Percentiles rank a stretch among this genome's conserved stretches.
Conservation (phyloP, 2,329 filamentous ascomycete species). For the Dactylella cylindrospora region DNA sequence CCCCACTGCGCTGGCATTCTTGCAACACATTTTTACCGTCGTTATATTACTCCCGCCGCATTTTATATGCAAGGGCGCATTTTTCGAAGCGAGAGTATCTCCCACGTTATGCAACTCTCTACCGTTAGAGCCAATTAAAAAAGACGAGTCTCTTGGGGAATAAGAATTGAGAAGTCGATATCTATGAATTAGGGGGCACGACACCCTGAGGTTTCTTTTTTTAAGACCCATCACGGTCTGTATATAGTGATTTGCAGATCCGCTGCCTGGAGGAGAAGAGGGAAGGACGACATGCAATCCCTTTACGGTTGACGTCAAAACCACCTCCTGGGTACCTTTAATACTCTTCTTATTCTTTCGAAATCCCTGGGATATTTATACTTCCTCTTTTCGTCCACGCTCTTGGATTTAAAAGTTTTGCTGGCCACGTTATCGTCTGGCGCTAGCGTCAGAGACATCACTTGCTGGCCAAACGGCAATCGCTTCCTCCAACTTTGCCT, state of each 20-base stretch:
- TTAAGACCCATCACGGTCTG: background rate
- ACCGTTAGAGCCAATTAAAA: no score
- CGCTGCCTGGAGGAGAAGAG: no score
- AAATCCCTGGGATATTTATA: no score
- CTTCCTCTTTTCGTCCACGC: no score
- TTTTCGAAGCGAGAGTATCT: constrained; percentile 44
- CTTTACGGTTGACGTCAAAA: constrained; percentile 44
- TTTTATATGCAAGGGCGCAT: constrained; percentile 44
- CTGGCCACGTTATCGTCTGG: no score
- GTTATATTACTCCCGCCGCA: constrained; percentile 16
- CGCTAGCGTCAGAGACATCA: no score
- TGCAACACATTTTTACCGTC: constrained; percentile 40
- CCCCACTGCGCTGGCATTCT: constrained; percentile 35
- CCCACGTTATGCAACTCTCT: constrained; percentile 44
- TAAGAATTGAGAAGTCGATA: background rate
- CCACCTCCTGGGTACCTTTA: constrained; percentile 26
- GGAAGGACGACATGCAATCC: no score
- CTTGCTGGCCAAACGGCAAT: constrained; percentile 5
- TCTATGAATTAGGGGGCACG: background rate
- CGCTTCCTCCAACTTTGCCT: background rate
- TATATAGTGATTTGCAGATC: constrained; percentile 4
- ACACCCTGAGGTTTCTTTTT: background rate
- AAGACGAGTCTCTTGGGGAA: constrained; percentile 29
- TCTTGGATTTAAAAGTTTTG: no score
- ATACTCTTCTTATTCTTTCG: constrained; percentile 1